Base-by-base conservation (phyloP, 768 basidiomycete genomes). In the Trichaptum fuscoviolaceum region DNA sequence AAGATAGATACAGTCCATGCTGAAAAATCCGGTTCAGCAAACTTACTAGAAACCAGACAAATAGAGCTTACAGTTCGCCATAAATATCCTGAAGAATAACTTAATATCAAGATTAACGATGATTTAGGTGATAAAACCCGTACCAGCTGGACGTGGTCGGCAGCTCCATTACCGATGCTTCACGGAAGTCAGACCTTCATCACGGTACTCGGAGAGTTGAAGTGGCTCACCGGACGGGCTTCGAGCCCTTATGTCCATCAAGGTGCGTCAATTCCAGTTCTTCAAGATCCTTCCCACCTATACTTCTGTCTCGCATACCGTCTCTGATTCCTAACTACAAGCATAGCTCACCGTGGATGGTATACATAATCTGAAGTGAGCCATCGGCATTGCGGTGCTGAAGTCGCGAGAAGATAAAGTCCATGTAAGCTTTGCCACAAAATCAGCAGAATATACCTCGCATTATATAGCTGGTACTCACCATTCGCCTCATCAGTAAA, bases 1-100 rank as follows among this genome's bases (percentile, higher is more conserved):
- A 24, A 98, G 85, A 75, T 99, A 98, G 69, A 99, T 93, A 86
- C 91, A 95, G 80, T 97, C 95, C 91, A 96, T 90, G 62, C 91
- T 92, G 71, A 18, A 63, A 20, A 57, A 30, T 3, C 34, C 5
- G 23, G 62, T 26, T 30, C 59, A 25, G 23, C 7, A 18, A 36
- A 10, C 60, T 25, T 66, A 35, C 58, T 57, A 27, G 70, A 58
- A 62, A 18, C 26, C n/a, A 57, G 63, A 17, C 42, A 24, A 67
- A 26, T 9, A 42, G 25, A n/a, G 35, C 85, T 70, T 75, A 92
- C 92, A 95, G 76, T 78, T 97, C 96, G 35, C 96, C 96, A 70
- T 98, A 99, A 65, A 99, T 98, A 75, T 99, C 96, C 93, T 95
- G 68, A 10, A 61, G 1, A 63, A 71, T 64, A 67, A 34, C 15